phyloP scores from a whole-genome alignment of 202 grass and related monocot genomes.

The Elaeis oleifera region DNA sequence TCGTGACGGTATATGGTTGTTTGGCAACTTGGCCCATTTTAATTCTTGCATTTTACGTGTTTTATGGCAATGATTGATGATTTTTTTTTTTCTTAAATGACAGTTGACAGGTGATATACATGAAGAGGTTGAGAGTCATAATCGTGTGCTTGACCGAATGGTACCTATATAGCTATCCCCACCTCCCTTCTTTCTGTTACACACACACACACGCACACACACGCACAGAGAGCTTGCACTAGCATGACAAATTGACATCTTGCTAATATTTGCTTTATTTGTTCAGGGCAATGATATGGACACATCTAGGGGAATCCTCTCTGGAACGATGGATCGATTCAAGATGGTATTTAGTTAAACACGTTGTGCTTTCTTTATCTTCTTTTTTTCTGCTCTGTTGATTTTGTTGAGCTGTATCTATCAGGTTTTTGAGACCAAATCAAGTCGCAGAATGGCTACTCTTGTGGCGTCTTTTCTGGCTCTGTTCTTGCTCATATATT shows the following conservation, averaged over 20 bases:
- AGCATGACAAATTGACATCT: background rate
- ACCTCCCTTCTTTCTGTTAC: too few species aligned
- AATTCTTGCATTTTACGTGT: too few species aligned
- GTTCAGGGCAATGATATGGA: conserved; percentile 88
- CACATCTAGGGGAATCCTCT: conserved; percentile 76
- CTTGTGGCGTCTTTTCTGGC: conserved; percentile 65
- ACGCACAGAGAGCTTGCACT: too few species aligned
- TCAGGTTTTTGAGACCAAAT: conserved; percentile 84
- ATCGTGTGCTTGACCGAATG: conserved; percentile 69
- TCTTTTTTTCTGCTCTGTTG: background rate
- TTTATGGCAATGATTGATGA: background rate
- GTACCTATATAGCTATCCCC: conserved; percentile 19
- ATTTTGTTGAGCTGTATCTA: conserved; percentile 4
- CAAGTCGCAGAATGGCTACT: conserved; percentile 64
- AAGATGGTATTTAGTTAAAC: conserved; percentile 46
- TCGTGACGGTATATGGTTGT: too few species aligned
- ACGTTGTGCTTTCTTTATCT: background rate
- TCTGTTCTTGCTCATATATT: conserved; percentile 76
- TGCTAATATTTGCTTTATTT: background rate
- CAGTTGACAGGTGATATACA: conserved; percentile 87
- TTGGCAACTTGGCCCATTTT: too few species aligned
- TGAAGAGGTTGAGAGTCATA: conserved; percentile 82
- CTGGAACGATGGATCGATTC: conserved; percentile 69
- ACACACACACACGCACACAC: too few species aligned
- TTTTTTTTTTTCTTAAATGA: conserved; percentile 13